These are phyloP conservation scores for Cyberlindnera saturnus DNA, from an alignment of 805 yeast genomes.

Conservation along the genomic window DNA sequence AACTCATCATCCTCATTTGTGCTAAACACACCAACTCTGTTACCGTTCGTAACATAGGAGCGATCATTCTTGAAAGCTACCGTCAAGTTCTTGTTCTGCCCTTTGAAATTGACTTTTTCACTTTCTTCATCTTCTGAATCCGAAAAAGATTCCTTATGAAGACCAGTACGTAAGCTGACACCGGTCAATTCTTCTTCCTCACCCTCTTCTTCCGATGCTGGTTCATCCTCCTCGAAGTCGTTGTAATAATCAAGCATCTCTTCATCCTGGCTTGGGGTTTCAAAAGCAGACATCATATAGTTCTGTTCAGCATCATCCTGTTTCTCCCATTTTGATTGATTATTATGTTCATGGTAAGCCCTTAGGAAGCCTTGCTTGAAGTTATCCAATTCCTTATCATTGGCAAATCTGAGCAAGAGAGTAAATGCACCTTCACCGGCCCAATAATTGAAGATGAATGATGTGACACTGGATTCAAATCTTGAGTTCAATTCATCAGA, in stretches of 20 bases:
- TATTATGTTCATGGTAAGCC: constrained; percentile 56
- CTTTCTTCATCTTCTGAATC: constrained; percentile 36
- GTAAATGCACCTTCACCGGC: constrained; percentile 39
- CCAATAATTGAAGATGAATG: constrained; percentile 61
- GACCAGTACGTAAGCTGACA: constrained; percentile 18
- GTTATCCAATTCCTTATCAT: constrained; percentile 31
- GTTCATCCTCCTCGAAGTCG: constrained; percentile 16
- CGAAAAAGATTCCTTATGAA: constrained; percentile 15
- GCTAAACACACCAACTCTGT: constrained; percentile 75
- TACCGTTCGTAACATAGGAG: constrained; percentile 74
- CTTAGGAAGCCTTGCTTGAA: constrained; percentile 51
- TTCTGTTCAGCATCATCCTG: constrained; percentile 40
- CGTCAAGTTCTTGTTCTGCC: constrained; percentile 57
- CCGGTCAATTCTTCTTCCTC: constrained; percentile 27
- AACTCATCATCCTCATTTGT: constrained; percentile 45
- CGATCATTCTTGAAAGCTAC: constrained; percentile 68
- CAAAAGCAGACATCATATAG: constrained; percentile 52
- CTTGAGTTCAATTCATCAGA: constrained; percentile 53
- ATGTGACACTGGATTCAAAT: constrained; percentile 48
- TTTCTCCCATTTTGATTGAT: constrained; percentile 43
- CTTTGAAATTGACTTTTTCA: constrained; percentile 25
- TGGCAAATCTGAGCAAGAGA: constrained; percentile 54
- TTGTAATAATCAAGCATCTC: constrained; percentile 24
- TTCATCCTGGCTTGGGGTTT: constrained; percentile 32
- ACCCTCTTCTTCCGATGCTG: constrained; percentile 26